Base-by-base conservation (phyloP, 2,329 filamentous ascomycete species). In the Aspergillus flavus region DNA sequence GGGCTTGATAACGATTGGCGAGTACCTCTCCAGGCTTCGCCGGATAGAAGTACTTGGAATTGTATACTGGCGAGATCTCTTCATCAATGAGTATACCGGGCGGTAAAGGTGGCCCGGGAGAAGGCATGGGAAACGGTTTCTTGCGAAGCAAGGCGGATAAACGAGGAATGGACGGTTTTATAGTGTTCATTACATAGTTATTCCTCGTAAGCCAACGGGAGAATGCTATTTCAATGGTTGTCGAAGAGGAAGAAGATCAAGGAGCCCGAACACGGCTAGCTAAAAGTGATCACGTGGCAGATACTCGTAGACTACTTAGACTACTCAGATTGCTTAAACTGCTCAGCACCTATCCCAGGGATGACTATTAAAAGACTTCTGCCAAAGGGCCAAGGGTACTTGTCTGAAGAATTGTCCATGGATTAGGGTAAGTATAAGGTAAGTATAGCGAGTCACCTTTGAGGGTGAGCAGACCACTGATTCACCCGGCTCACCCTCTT, bases 11-110 rank as follows among this genome's bases (percentile, higher is more conserved):
- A n/a, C 65, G 67, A 68, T 72, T 57, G 36, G 58, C 67, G 52
- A 76, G 65, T 43, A 74, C 57, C 58, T 75, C 72, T 62, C 73
- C 72, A 55, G 73, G 72, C 41, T 69, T 73, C 26, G 68, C 72
- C 64, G 71, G 74, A 46, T 75, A 75, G 58, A 73, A 75, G 45
- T 58, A 14, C 63, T 70, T 71, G 58, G 71, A 68, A 61, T 74
- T 46, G 61, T 76, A 75, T 21, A 61, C 60, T 55, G 70, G 74
- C 14, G 58, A 74, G 62, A 68, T 67, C 62, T 76, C 73, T 65
- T 76, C 71, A 58, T 75, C 73, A 62, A 76, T 32, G 2, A 69
- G 64, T 62, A 66, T 69, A 50, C 54, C 39, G 10, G 65, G 68
- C 2, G 69, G 64, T 69, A 73, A 67, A 66, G 36, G 62, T 56